These are phyloP conservation scores for Ambrosia hybrid DNA, from an alignment of 140 eudicot genomes.

Conservation along the genomic window DNA sequence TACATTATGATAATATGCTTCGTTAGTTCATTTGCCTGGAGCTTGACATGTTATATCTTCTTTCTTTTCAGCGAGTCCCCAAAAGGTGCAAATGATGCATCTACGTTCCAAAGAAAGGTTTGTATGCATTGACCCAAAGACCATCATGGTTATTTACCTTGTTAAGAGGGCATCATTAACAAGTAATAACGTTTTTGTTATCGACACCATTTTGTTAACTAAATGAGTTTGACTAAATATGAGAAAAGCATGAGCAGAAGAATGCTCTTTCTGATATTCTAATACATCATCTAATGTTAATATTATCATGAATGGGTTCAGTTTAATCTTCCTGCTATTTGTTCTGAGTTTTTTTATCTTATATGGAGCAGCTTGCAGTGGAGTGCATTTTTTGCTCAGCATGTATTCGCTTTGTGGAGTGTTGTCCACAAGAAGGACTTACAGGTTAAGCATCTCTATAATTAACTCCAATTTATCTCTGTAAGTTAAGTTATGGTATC, in stretches of 20 bases:
- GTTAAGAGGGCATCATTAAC: neutral
- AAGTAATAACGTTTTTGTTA: neutral
- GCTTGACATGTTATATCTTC: conserved; percentile 28
- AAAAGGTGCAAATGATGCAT: conserved; percentile 97
- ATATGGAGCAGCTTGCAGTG: conserved; percentile 78
- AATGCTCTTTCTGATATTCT: neutral
- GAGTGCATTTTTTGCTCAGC: conserved; percentile 99
- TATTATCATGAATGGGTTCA: neutral
- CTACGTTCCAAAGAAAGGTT: conserved; percentile 99
- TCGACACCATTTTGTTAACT: neutral
- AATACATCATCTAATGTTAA: neutral
- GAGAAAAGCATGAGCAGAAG: conserved; percentile 10
- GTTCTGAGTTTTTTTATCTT: no score
- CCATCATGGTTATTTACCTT: conserved; percentile 1
- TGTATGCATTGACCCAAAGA: conserved; percentile 23
- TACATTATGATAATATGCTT: conserved; percentile 19
- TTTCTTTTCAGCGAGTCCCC: conserved; percentile 87
- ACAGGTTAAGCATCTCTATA: conserved; percentile 57
- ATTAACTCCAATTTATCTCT: conserved; percentile 13
- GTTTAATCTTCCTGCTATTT: neutral
- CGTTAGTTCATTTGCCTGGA: conserved; percentile 7
- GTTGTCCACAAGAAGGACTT: conserved; percentile 99
- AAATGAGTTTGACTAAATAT: conserved; percentile 8
- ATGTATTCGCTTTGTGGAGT: conserved; percentile 96
- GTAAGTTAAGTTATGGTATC: neutral